Percentiles rank a stretch among this genome's conserved stretches.
phyloP scores from a whole-genome alignment of 2,329 filamentous ascomycete species.

The Aspergillus ibericus region DNA sequence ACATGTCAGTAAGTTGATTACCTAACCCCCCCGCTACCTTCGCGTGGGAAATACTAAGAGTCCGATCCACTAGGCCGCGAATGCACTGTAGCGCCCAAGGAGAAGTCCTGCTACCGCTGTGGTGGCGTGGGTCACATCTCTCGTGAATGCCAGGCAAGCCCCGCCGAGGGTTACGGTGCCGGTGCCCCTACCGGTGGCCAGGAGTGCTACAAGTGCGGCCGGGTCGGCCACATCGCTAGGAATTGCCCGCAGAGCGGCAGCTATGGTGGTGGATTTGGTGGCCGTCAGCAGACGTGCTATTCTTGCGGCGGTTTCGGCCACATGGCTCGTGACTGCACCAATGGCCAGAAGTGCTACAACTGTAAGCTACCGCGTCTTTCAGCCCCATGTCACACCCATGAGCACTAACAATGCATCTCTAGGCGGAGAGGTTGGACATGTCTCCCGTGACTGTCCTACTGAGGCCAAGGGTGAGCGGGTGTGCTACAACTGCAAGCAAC shows the following conservation, averaged over 20 bases:
- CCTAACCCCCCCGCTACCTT: slow-evolving; percentile 4
- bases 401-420: slow-evolving; percentile 7
- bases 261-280: slow-evolving; percentile 48
- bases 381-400: background rate
- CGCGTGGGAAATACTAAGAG: background rate
- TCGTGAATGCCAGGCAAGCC: slow-evolving; percentile 62
- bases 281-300: slow-evolving; percentile 85
- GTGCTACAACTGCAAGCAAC: slow-evolving; percentile 93
- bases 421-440: slow-evolving; percentile 84
- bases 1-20: slow-evolving; percentile 68
- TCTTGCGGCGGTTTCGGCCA: slow-evolving; percentile 96
- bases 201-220: slow-evolving; percentile 98
- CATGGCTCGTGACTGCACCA: slow-evolving; percentile 97
- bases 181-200: slow-evolving; percentile 50
- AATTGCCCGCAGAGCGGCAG: slow-evolving; percentile 55
- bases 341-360: slow-evolving; percentile 99
- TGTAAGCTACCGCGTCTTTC: slow-evolving; percentile 56
- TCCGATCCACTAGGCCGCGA: slow-evolving; percentile 67
- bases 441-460: slow-evolving; percentile 93
- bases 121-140: slow-evolving; percentile 86
- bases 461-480: slow-evolving; percentile 89
- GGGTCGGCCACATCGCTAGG: slow-evolving; percentile 91
- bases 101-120: slow-evolving; percentile 67
- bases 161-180: slow-evolving; percentile 48
- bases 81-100: slow-evolving; percentile 84